Conservation (phyloP, 2,329 filamentous ascomycete species). For the Paramyrothecium roridum region DNA sequence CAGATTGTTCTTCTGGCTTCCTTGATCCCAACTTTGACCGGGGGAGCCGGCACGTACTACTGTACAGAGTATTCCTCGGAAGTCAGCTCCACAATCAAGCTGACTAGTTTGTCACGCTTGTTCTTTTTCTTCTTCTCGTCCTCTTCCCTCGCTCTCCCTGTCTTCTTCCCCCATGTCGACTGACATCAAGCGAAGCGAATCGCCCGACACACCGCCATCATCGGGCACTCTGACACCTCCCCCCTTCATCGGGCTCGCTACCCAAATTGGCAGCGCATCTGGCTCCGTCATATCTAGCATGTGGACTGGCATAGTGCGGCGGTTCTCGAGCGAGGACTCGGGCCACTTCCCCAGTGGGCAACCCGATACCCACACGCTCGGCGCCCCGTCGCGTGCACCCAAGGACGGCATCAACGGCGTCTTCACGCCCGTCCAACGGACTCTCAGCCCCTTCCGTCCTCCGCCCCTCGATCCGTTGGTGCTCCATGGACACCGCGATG, state of each 20-base stretch:
- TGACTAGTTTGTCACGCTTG: neutral
- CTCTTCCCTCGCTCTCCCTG: neutral
- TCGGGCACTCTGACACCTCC: conserved; percentile 19
- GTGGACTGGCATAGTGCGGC: conserved; percentile 64
- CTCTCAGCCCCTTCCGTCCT: conserved; percentile 76
- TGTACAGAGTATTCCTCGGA: neutral
- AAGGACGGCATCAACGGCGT: conserved; percentile 54
- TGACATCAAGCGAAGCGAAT: conserved; percentile 15
- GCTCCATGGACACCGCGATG: conserved; percentile 62
- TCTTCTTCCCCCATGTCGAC: conserved; percentile 10
- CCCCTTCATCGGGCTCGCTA: conserved; percentile 1
- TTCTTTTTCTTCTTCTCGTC: no score
- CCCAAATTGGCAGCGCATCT: conserved; percentile 15
- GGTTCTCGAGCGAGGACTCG: conserved; percentile 53
- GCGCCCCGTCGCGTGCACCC: conserved; percentile 8
- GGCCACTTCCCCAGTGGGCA: conserved; percentile 20
- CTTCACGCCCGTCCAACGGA: conserved; percentile 51
- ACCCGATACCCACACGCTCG: conserved; percentile 14
- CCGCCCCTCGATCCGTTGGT: conserved; percentile 81
- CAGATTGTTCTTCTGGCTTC: neutral
- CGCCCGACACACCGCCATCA: conserved; percentile 13
- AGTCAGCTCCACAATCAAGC: no score
- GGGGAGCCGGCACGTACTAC: neutral
- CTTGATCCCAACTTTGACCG: neutral
- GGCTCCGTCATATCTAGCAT: conserved; percentile 30